phyloP scores from a whole-genome alignment of 1,284 basidiomycete genomes.

The Papiliotrema laurentii region DNA sequence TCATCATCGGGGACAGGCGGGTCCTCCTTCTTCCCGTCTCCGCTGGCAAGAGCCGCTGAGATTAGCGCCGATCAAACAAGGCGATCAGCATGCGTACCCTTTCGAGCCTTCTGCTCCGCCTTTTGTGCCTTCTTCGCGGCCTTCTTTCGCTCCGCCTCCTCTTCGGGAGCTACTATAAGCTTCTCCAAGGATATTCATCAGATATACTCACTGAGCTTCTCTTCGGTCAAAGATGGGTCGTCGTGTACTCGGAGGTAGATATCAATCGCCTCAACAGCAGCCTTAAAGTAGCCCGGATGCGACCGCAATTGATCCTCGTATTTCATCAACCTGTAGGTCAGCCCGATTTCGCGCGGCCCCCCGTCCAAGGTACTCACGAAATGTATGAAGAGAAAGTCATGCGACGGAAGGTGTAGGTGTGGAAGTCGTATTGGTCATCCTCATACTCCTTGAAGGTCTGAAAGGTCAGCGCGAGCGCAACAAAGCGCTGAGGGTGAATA shows the following conservation, averaged over 20 bases:
- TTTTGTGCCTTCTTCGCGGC: conserved; percentile 83
- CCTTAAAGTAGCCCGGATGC: conserved; percentile 69
- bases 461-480: neutral
- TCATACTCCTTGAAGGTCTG: conserved; percentile 82
- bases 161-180: conserved; percentile 32
- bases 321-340: conserved; percentile 59
- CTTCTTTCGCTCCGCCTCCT: conserved; percentile 56
- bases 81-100: conserved; percentile 45
- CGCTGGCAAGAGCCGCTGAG: conserved; percentile 47
- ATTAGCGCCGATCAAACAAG: neutral
- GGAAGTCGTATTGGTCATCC: conserved; percentile 98
- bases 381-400: conserved; percentile 82
- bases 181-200: neutral
- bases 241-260: conserved; percentile 74
- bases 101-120: conserved; percentile 81
- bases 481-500: neutral
- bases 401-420: conserved; percentile 87
- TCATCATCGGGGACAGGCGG: conserved; percentile 66
- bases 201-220: conserved; percentile 29
- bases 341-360: conserved; percentile 3
- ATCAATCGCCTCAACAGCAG: conserved; percentile 68
- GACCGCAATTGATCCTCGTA: conserved; percentile 79
- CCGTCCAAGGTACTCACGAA: conserved; percentile 56
- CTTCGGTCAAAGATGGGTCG: conserved; percentile 58
- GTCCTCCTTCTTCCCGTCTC: conserved; percentile 68